These are phyloP conservation scores for Hymenoscyphus scutula DNA, from an alignment of 2,329 filamentous ascomycete species.

Conservation along the genomic window DNA sequence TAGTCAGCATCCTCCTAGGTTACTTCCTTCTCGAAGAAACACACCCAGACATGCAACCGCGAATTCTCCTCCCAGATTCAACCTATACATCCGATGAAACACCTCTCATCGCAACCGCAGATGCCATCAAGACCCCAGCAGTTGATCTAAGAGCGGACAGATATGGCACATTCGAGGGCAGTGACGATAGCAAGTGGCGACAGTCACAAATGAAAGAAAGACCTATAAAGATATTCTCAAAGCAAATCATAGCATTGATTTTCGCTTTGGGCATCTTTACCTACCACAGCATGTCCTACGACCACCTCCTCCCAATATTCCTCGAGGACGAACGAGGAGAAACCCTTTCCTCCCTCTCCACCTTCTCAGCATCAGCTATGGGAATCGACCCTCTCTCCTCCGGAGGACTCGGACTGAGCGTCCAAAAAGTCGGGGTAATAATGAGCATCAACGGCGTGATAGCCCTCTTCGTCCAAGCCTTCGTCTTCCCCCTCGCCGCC, in stretches of 20 bases:
- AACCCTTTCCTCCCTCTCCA: constrained; percentile 25
- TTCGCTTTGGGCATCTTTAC: constrained; percentile 86
- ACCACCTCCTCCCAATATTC: constrained; percentile 89
- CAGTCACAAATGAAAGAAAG: constrained; percentile 29
- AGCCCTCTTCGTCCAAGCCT: constrained; percentile 56
- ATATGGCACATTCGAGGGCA: constrained; percentile 66
- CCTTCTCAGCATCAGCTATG: constrained; percentile 23
- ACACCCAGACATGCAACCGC: constrained; percentile 74
- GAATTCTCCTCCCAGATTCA: constrained; percentile 45
- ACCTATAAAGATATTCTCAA: constrained; percentile 51
- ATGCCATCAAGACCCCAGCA: constrained; percentile 68
- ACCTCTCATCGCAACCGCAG: constrained; percentile 71
- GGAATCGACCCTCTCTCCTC: constrained; percentile 53
- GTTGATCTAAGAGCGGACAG: constrained; percentile 75
- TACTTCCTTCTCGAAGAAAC: constrained; percentile 84
- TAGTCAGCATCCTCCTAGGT: constrained; percentile 77
- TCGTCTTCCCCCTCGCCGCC: constrained; percentile 61
- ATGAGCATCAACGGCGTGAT: constrained; percentile 59
- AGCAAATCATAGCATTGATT: constrained; percentile 70
- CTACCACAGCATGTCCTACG: constrained; percentile 93
- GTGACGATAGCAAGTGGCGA: constrained; percentile 34
- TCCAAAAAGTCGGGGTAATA: constrained; percentile 60
- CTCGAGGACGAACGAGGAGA: constrained; percentile 70
- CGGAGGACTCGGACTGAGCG: constrained; percentile 61
- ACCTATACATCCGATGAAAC: constrained; percentile 55